These are phyloP conservation scores for Dunaliella sp. DNA, from an alignment of 139 green algal species.

Conservation along the genomic window DNA sequence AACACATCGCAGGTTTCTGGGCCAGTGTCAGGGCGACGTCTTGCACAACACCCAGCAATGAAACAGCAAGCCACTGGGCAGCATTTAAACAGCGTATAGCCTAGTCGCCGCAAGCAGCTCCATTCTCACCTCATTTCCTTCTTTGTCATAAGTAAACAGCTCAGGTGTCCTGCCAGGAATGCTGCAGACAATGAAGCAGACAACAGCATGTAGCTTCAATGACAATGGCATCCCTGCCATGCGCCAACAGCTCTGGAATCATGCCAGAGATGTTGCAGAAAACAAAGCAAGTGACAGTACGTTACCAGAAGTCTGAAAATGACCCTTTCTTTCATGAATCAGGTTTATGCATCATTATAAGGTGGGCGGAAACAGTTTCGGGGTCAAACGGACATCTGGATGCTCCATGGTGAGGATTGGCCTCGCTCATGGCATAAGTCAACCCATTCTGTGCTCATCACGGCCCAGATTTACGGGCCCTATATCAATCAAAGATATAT, in stretches of 20 bases:
- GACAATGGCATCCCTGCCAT: neutral
- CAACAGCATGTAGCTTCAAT: neutral
- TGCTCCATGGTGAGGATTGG: no score
- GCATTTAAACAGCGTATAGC: no score
- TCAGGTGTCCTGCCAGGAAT: slow-evolving; percentile 3
- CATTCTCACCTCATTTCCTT: neutral
- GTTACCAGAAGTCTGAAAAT: neutral
- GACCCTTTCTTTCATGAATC: neutral
- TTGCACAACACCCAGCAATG: no score
- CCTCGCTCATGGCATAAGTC: no score
- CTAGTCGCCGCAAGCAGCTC: no score
- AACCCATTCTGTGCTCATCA: no score
- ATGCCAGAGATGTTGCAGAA: neutral
- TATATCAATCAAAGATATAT: no score
- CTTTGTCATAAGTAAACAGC: neutral
- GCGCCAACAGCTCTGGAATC: neutral
- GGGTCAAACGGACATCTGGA: no score
- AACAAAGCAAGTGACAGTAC: neutral
- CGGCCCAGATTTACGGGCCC: no score
- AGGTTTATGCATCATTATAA: neutral
- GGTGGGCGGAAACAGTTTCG: neutral
- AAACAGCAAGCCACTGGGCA: no score
- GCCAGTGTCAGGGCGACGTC: no score
- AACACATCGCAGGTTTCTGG: no score
- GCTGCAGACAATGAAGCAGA: neutral